Evolutionary conservation across 805 yeast species (phyloP).

Genomic region (Naumovozyma castellii): DNA sequence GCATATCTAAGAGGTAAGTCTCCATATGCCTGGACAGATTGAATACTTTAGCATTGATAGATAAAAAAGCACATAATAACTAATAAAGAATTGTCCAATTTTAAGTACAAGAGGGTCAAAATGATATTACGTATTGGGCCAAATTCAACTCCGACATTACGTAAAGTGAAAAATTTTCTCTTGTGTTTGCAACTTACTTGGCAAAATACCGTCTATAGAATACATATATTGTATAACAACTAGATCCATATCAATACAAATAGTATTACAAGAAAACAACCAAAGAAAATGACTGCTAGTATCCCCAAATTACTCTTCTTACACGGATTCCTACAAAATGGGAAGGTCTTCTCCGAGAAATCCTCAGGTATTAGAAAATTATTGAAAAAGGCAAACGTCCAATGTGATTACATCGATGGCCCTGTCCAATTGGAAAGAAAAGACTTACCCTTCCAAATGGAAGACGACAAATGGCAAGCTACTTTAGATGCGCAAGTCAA

Average conservation of each 20-base stretch:
- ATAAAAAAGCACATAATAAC: background rate
- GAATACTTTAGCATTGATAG: background rate
- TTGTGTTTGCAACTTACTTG: too few species aligned
- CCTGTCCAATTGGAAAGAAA: slow-evolving; percentile 57
- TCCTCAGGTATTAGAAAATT: slow-evolving; percentile 82
- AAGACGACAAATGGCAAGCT: slow-evolving; percentile 41
- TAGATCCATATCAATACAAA: too few species aligned
- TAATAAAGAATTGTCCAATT: too few species aligned
- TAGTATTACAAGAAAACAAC: too few species aligned
- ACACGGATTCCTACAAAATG: slow-evolving; percentile 87
- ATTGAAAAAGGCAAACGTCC: slow-evolving; percentile 53
- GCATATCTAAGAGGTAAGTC: slow-evolving; percentile 36
- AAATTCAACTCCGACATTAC: too few species aligned
- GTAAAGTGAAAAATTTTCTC: too few species aligned
- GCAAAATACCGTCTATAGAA: too few species aligned
- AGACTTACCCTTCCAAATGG: slow-evolving; percentile 66
- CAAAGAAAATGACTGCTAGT: slow-evolving; percentile 12
- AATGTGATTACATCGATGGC: slow-evolving; percentile 69
- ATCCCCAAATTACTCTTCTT: slow-evolving; percentile 58
- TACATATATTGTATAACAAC: too few species aligned
- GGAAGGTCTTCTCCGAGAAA: slow-evolving; percentile 74
- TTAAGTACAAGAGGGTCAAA: too few species aligned
- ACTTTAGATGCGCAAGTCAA: slow-evolving; percentile 39
- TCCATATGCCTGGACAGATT: slow-evolving; percentile 37
- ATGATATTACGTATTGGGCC: too few species aligned